A percentile compares a stretch with the other conserved stretches of the same genome.
Conservation (phyloP, 2,329 filamentous ascomycete genomes). For the Epichloe scottii region DNA sequence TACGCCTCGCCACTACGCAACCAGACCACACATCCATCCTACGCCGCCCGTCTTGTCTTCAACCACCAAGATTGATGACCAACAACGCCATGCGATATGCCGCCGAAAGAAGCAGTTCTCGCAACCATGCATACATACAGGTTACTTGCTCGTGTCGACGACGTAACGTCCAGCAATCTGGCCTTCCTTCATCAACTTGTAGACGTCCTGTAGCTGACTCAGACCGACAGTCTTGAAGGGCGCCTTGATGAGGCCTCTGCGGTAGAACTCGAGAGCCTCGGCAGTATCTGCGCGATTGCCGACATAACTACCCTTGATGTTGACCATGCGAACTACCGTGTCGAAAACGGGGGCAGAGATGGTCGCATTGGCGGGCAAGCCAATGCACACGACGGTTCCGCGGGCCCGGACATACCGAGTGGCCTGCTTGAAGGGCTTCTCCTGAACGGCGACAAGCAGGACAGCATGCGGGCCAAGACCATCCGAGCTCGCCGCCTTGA, state of each 20-base stretch:
- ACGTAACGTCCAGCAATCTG: constrained; percentile 71
- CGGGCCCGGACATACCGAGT: constrained; percentile 74
- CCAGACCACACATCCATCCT: too few relatives aligned
- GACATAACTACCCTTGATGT: constrained; percentile 86
- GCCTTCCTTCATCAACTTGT: constrained; percentile 57
- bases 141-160: constrained; percentile 54
- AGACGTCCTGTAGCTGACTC: constrained; percentile 69
- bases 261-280: constrained; percentile 86
- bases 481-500: constrained; percentile 68
- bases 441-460: constrained; percentile 70
- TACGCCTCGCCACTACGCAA: too few relatives aligned
- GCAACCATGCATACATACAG: too few relatives aligned
- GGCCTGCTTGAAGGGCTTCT: constrained; percentile 94
- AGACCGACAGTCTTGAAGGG: constrained; percentile 80
- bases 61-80: too few relatives aligned
- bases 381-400: constrained; percentile 79
- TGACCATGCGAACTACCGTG: constrained; percentile 80
- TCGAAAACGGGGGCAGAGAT: constrained; percentile 80
- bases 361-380: constrained; percentile 68
- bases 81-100: too few relatives aligned
- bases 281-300: constrained; percentile 80
- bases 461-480: constrained; percentile 80
- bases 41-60: too few relatives aligned
- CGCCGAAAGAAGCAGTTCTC: too few relatives aligned
- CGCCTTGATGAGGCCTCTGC: constrained; percentile 69